Percentiles rank a stretch among this genome's conserved stretches.
Evolutionary conservation across 306 rosid genomes (phyloP).

Genomic region (Pyrus communis): DNA sequence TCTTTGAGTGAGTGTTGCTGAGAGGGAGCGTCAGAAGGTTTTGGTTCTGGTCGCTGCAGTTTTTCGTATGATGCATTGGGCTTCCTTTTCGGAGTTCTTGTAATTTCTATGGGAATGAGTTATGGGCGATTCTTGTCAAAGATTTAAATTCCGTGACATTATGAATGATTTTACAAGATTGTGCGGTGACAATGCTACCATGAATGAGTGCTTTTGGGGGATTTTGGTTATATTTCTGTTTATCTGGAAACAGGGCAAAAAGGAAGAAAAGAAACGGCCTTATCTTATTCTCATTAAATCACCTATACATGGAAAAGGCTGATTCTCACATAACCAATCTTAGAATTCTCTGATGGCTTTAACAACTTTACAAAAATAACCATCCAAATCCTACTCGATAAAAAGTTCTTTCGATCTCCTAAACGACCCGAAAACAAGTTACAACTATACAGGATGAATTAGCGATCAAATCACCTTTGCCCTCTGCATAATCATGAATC

Average conservation of each 20-base stretch:
- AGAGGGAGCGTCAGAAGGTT: neutral
- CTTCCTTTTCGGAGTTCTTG: too few relatives aligned
- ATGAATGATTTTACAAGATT: neutral
- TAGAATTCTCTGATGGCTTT: neutral
- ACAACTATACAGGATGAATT: neutral
- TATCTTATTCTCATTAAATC: neutral
- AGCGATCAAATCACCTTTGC: slow-evolving; percentile 31
- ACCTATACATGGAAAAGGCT: neutral
- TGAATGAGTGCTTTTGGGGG: neutral
- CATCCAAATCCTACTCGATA: neutral
- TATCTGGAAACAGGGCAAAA: neutral
- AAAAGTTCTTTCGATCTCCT: neutral
- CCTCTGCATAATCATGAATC: slow-evolving; percentile 63
- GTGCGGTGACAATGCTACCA: neutral
- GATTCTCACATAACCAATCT: neutral
- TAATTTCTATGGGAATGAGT: neutral
- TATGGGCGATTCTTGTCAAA: neutral
- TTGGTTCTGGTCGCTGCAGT: neutral
- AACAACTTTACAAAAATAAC: neutral
- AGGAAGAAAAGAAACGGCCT: neutral
- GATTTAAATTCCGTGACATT: neutral
- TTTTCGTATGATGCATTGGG: neutral
- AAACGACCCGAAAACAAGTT: neutral
- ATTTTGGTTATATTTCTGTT: neutral
- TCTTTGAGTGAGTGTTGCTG: neutral